Evolutionary conservation across 305 asterid genomes (phyloP), one percentile per base, ranked within the genome.

Genomic region (Fraxinus velutina): DNA sequence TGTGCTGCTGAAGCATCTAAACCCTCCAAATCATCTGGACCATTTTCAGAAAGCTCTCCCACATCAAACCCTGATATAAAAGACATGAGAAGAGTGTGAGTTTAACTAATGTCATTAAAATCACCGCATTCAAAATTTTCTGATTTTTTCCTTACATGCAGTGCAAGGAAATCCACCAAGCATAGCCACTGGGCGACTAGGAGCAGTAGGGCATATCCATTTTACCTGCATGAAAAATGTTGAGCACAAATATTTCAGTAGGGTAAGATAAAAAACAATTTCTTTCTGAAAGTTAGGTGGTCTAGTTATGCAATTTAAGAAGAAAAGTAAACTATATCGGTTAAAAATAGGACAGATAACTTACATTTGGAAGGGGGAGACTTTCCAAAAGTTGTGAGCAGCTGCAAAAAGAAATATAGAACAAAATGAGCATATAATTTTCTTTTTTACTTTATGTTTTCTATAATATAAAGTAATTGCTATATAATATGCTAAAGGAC

Each of bases 151-250:
- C 97, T 93, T 87, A 96, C 99, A 96, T 78, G 99, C 98, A 88
- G 93, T 85, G 84, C 98, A 96, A 78, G 97, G 95, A 89, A 91
- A 91, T 91, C 99, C 99, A 78, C 98, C 99, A 6, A 96, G 94
- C 75, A 91, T 75, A 78, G 97, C 92, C 82, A 96, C 98, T 6
- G 98, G 98, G 24, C 97, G 97, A 82, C 96, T 93, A 17, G 99
- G 98, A 83, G 99, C 98, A 79, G 99, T 96, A 27, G 99, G 99
- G 87, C 99, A 96, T 84, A 96, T 96, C 99, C 99, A 96, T 89
- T 96, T 96, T 81, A 96, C 90, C 99, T 96, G 93, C 91, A 89
- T n/a, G 17, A 82, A 21, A 37, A 55, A 62, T 73, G 33, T 79
- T 85, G 37, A 71, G 50, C 47, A 60, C 34, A 71, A 39, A 34